Base-by-base conservation (phyloP, 805 yeast genomes). In the Kodamaea kaohsiungensis region DNA sequence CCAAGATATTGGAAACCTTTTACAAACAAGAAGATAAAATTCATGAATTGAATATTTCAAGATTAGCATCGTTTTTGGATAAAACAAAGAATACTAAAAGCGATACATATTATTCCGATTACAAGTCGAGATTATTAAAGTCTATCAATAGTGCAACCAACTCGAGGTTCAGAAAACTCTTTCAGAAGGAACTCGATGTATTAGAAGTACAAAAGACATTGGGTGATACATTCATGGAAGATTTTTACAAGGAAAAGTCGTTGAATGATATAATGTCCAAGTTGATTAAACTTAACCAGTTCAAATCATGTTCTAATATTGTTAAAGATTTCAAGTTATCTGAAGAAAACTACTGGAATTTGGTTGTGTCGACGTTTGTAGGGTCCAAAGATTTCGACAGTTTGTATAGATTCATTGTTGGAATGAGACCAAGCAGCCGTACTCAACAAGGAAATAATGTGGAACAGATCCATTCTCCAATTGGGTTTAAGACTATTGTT, bases 401-500 rank as follows among this genome's bases (percentile, higher is more conserved):
- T 39, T 65, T 89, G 30, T 78, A 69, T 55, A 66, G 67, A 52
- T 74, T 75, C 56, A 65, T 72, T 4, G 39, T 56, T 27, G 46
- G 46, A 12, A 27, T 25, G 15, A 38, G 37, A 9, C 43, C 17
- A 5, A 43, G 43, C 45, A 61, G 63, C 12, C 42, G 59, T 12
- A 58, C 57, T 10, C 53, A 48, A 43, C 79, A 81, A 30, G 79
- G 84, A 61, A 80, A 85, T 0, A 74, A 71, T 2, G 6, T 6
- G 6, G 64, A 69, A 1, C 76, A 73, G 46, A 56, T 63, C 27
- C 86, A 82, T 56, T 83, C 95, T 0, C 88, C 89, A 0, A 88
- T 91, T 43, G 91, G 93, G 0, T 86, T 86, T 55, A 78, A 77
- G 56, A 85, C 87, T 0, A 85, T 91, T 58, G 88, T 76, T 53